A percentile compares a stretch with the other conserved stretches of the same genome.
phyloP scores from a whole-genome alignment of 139 green algal genomes.

The Chlorella sp. region DNA sequence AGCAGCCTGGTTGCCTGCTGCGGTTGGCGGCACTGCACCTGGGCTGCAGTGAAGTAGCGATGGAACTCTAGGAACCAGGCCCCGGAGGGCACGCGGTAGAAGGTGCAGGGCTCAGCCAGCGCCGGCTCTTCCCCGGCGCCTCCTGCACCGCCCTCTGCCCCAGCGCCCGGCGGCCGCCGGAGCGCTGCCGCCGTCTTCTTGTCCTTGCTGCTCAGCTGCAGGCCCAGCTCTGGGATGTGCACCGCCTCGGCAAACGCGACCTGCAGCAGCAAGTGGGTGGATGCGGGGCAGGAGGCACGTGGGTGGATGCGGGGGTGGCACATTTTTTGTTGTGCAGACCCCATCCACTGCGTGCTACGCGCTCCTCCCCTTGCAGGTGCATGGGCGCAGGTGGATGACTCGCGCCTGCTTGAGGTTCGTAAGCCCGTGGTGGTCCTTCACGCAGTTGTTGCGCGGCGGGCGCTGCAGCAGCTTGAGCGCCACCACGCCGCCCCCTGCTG shows the following conservation, averaged over 20 bases:
- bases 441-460: conserved; percentile 32
- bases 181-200: conserved; percentile 40
- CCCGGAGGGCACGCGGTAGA: conserved; percentile 41
- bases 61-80: conserved; percentile 41
- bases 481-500: conserved; percentile 1
- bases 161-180: neutral
- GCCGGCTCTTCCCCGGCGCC: neutral
- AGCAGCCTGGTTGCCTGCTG: no score
- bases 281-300: no score
- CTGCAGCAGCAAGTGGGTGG: neutral
- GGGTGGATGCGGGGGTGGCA: no score
- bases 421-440: conserved; percentile 34
- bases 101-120: conserved; percentile 27
- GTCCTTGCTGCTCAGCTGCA: conserved; percentile 40
- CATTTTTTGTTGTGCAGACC: no score
- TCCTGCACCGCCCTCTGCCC: neutral
- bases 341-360: no score
- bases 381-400: no score
- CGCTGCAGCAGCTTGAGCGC: conserved; percentile 43
- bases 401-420: conserved; percentile 11
- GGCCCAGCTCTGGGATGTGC: neutral
- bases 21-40: no score
- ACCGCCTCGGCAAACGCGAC: neutral
- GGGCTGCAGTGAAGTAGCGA: conserved; percentile 34
- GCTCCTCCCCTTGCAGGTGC: no score